A percentile compares a stretch with the other conserved stretches of the same genome.
phyloP scores from a whole-genome alignment of 345 rosid genomes.

The Dovyalis caffra region DNA sequence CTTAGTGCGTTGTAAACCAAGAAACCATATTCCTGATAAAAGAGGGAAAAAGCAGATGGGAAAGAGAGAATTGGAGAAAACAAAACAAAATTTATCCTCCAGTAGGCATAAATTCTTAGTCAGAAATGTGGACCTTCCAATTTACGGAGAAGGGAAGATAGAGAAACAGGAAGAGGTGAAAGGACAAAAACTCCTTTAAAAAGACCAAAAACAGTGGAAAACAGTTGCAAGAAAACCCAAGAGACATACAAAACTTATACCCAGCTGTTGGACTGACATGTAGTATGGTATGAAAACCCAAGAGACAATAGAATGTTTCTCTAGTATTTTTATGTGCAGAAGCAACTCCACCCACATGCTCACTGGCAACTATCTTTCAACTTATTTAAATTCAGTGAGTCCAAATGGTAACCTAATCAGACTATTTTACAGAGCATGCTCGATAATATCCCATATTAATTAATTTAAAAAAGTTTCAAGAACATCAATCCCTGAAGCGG shows the following conservation, averaged over 20 bases:
- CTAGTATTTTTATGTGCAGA: neutral
- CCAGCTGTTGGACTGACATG: neutral
- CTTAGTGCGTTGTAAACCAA: too few species aligned
- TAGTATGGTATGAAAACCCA: neutral
- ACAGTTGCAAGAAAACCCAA: constrained; percentile 19
- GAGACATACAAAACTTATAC: neutral
- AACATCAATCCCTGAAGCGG: neutral
- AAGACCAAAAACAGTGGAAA: constrained; percentile 32
- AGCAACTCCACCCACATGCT: neutral
- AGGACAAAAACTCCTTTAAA: constrained; percentile 11
- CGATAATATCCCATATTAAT: neutral
- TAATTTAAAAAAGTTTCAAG: neutral
- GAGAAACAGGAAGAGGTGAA: neutral
- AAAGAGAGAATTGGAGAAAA: neutral
- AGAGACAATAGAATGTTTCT: constrained; percentile 12
- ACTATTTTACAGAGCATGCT: too few species aligned
- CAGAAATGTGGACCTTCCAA: constrained; percentile 40
- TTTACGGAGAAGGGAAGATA: neutral
- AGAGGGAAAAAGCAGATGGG: neutral
- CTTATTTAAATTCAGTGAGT: neutral
- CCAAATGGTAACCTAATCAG: neutral
- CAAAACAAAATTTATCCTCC: neutral
- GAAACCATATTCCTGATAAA: neutral
- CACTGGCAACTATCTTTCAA: neutral
- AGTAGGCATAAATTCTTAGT: constrained; percentile 17